Evolutionary conservation across 2,329 filamentous ascomycete species (phyloP).

Genomic region (Claviceps spartinae): DNA sequence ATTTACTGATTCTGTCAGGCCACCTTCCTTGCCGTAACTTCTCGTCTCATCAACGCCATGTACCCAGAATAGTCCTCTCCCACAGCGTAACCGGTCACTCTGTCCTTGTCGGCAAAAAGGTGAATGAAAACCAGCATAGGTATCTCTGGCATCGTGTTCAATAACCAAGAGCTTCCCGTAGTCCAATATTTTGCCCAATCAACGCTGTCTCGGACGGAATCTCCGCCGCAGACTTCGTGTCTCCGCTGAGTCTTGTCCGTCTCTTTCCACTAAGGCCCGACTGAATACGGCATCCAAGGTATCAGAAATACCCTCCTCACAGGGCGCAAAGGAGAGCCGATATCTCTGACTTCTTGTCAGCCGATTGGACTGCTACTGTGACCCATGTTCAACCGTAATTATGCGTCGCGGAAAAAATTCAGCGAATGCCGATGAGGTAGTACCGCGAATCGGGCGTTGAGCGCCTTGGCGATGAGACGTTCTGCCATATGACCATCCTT

Average conservation of each 20-base stretch:
- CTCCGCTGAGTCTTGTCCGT: background rate
- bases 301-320: background rate
- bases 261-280: background rate
- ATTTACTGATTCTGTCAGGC: no score
- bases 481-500: conserved; percentile 1
- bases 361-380: background rate
- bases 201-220: background rate
- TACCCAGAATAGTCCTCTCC: no score
- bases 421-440: background rate
- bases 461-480: background rate
- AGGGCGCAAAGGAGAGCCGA: background rate
- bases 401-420: background rate
- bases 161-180: no score
- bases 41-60: no score
- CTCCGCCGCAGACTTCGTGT: background rate
- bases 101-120: no score
- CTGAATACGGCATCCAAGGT: background rate
- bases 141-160: no score
- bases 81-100: no score
- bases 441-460: background rate
- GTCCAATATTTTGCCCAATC: no score
- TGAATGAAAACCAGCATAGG: no score
- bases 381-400: background rate
- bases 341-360: background rate
- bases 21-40: no score